Percentiles rank a stretch among this genome's conserved stretches.
Evolutionary conservation across 2,329 filamentous ascomycete species (phyloP).

Genomic region (Thelonectria olida): DNA sequence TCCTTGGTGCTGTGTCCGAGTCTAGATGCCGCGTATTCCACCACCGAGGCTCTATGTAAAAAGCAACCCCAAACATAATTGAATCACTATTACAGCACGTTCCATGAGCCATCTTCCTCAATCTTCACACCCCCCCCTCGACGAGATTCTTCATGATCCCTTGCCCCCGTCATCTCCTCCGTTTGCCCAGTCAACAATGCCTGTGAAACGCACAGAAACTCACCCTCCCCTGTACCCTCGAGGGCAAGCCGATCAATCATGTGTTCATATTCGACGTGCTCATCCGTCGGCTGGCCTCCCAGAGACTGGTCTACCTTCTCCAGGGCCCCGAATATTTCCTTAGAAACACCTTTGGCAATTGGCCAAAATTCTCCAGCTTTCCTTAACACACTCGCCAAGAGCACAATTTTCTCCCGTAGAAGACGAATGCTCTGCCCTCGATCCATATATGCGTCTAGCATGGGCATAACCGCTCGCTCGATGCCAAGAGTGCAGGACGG

Average conservation of each 20-base stretch:
- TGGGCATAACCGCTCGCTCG: conserved; percentile 16
- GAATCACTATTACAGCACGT: no score
- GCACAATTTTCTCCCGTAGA: conserved; percentile 20
- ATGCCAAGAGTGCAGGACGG: conserved; percentile 35
- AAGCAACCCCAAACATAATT: no score
- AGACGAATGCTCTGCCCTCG: neutral
- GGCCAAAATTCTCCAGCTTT: conserved; percentile 34
- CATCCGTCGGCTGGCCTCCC: neutral
- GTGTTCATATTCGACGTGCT: neutral
- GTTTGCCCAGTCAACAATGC: neutral
- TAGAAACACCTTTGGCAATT: conserved; percentile 19
- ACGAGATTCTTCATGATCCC: neutral
- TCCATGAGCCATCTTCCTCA: neutral
- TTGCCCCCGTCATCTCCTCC: neutral
- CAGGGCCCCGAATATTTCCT: conserved; percentile 16
- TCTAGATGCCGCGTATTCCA: no score
- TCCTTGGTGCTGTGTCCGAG: no score
- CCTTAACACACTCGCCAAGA: conserved; percentile 23
- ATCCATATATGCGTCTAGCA: conserved; percentile 21
- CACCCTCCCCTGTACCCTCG: neutral
- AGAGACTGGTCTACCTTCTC: neutral
- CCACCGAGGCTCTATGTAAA: no score
- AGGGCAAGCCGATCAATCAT: neutral
- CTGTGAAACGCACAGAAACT: neutral
- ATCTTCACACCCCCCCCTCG: neutral